These are phyloP conservation scores for Nepenthes alata DNA, from an alignment of 179 eudicot species.

Conservation along the genomic window DNA sequence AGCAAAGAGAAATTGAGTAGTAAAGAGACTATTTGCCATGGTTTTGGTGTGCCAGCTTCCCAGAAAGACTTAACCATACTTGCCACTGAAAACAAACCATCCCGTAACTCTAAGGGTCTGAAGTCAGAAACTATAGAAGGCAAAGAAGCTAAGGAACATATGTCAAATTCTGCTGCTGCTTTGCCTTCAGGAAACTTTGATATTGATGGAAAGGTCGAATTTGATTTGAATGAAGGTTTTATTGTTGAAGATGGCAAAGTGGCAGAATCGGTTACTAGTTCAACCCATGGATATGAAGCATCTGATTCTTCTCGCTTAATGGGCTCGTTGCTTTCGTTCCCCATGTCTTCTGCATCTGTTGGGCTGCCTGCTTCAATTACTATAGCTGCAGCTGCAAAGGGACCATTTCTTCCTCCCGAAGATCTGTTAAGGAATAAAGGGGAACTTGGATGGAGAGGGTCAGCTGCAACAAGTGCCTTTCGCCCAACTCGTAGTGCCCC, in stretches of 20 bases:
- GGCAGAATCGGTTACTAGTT: conserved; percentile 29
- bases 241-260: conserved; percentile 49
- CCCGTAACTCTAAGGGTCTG: neutral
- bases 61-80: neutral
- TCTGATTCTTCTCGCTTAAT: neutral
- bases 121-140: conserved; percentile 12
- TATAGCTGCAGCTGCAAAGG: conserved; percentile 81
- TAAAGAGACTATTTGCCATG: conserved; percentile 12
- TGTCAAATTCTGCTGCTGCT: conserved; percentile 13
- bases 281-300: neutral
- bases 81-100: conserved; percentile 4
- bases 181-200: conserved; percentile 18
- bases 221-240: conserved; percentile 91
- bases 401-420: conserved; percentile 55
- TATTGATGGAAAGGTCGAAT: conserved; percentile 35
- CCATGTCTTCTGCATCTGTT: conserved; percentile 26
- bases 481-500: conserved; percentile 26
- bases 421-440: conserved; percentile 38
- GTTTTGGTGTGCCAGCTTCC: neutral
- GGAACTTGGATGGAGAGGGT: conserved; percentile 61
- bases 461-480: conserved; percentile 68
- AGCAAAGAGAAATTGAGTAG: conserved; percentile 10
- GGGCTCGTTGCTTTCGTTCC: conserved; percentile 20
- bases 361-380: conserved; percentile 53
- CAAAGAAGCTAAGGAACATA: conserved; percentile 10